Evolutionary conservation across 1,284 basidiomycete genomes (phyloP), one percentile per base, ranked within the genome.

Genomic region (Termitomyces sp.): DNA sequence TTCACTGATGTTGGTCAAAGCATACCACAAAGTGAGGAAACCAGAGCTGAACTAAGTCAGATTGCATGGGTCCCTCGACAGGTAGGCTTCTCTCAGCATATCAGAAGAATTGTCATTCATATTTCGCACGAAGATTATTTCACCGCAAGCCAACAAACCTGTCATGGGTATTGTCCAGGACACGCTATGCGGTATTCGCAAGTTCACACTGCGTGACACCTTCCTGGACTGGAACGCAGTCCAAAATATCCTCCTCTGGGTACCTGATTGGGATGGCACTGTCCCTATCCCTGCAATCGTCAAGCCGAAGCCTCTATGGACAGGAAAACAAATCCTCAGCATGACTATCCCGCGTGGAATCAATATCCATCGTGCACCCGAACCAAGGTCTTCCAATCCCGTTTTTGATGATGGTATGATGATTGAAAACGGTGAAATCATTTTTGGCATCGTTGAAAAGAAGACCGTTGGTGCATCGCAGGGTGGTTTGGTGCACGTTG

Each of bases 81-180:
- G 81, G 91, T 90, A 59, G 58, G 78, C 2, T 21, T 52, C 49
- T 43, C 10, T 42, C 8, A 19, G 24, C n/a, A 17, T 19, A 38
- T 13, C 5, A 28, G n/a, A 38, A 26, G 13, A n/a, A 13, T 38
- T 5, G 1, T 56, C n/a, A 41, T 28, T 36, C 48, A 55, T 38
- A 53, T 47, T 19, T 30, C 55, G 4, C 17, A 21, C 12, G 9
- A 54, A 99, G 89, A 99, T 99, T 65, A 94, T 99, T 61, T 98
- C 96, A 9, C 97, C 97, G 0, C 97, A 99, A 80, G 96, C 95
- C 51, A 99, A 99, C 79, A 98, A 98, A 74, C 97, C 97, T 5
- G 97, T 99, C 65, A 99, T 99, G 97, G 97, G 94, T 58, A 99
- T 99, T 62, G 97, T 99, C 31, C 97, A 99, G 71, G 97, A 99